Conservation (phyloP, 306 rosid genomes). For the Abrus pulchellus region DNA sequence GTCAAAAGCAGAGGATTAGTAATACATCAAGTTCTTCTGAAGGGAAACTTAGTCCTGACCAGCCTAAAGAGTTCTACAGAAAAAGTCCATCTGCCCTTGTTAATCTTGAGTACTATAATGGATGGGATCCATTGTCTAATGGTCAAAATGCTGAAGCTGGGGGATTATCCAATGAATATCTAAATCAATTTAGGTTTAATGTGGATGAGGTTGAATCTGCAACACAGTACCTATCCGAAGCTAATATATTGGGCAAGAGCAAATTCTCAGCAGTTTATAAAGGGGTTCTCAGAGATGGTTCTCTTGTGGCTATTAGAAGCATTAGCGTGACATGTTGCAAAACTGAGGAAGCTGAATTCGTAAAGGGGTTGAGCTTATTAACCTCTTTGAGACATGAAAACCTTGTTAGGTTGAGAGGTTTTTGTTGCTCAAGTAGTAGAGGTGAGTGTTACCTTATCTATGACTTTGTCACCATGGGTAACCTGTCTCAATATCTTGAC, state of each 20-base stretch:
- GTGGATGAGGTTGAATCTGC: conserved; percentile 96
- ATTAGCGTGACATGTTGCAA: conserved; percentile 81
- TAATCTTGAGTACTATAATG: conserved; percentile 76
- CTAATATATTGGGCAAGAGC: conserved; percentile 72
- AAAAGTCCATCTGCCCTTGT: conserved; percentile 85
- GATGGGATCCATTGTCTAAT: conserved; percentile 78
- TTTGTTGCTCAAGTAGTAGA: conserved; percentile 91
- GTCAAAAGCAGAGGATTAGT: conserved; percentile 75
- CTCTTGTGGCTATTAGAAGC: conserved; percentile 82
- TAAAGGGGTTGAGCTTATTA: conserved; percentile 68
- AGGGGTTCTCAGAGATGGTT: conserved; percentile 89
- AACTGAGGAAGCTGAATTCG: conserved; percentile 85
- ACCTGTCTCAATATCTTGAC: conserved; percentile 77
- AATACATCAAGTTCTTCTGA: conserved; percentile 62
- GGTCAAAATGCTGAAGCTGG: conserved; percentile 54
- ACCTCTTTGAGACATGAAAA: conserved; percentile 83
- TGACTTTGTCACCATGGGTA: conserved; percentile 76
- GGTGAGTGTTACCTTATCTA: conserved; percentile 93
- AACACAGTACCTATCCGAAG: conserved; percentile 83
- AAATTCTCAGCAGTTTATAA: conserved; percentile 85
- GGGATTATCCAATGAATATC: conserved; percentile 63
- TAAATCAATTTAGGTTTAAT: conserved; percentile 65
- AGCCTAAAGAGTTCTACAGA: conserved; percentile 65
- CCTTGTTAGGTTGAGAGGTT: conserved; percentile 82
- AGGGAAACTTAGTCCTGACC: conserved; percentile 72